Evolutionary conservation across 1,139 yeast species (phyloP).

Genomic region (Starmera stellimalicola): DNA sequence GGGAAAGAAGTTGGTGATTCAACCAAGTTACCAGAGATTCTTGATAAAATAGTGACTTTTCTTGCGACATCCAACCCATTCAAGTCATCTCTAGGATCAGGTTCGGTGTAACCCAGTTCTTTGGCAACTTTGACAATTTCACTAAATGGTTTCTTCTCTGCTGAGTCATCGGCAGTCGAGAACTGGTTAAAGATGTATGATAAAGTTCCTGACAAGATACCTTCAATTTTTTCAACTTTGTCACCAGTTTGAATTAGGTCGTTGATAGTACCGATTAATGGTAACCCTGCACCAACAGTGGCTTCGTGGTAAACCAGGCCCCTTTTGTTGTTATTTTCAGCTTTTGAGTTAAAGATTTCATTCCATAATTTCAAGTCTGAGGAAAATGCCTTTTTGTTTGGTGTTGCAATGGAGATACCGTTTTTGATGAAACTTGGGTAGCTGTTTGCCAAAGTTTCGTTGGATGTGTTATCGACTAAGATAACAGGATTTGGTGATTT

Average conservation of each 20-base stretch:
- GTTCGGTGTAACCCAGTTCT: constrained; percentile 91
- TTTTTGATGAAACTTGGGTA: constrained; percentile 66
- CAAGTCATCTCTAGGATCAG: constrained; percentile 97
- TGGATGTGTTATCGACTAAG: constrained; percentile 89
- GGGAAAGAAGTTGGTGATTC: constrained; percentile 95
- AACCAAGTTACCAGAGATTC: constrained; percentile 79
- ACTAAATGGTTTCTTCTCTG: constrained; percentile 58
- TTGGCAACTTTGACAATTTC: constrained; percentile 87
- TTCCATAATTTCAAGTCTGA: constrained; percentile 69
- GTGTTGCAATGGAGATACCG: constrained; percentile 93
- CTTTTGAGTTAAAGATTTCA: constrained; percentile 42
- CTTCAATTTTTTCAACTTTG: constrained; percentile 82
- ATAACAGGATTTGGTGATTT: constrained; percentile 68
- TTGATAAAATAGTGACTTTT: constrained; percentile 90
- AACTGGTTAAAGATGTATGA: constrained; percentile 95
- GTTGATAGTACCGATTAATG: constrained; percentile 78
- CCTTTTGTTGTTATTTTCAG: constrained; percentile 30
- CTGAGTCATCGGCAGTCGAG: constrained; percentile 42
- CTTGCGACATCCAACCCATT: constrained; percentile 98
- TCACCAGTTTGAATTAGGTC: constrained; percentile 91
- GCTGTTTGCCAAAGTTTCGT: constrained; percentile 59
- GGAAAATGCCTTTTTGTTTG: constrained; percentile 97
- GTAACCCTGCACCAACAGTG: constrained; percentile 98
- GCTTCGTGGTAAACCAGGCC: constrained; percentile 96
- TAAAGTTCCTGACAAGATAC: constrained; percentile 91